Base-by-base conservation (phyloP, 208 protist species). In the Acanthamoeba sp. region DNA sequence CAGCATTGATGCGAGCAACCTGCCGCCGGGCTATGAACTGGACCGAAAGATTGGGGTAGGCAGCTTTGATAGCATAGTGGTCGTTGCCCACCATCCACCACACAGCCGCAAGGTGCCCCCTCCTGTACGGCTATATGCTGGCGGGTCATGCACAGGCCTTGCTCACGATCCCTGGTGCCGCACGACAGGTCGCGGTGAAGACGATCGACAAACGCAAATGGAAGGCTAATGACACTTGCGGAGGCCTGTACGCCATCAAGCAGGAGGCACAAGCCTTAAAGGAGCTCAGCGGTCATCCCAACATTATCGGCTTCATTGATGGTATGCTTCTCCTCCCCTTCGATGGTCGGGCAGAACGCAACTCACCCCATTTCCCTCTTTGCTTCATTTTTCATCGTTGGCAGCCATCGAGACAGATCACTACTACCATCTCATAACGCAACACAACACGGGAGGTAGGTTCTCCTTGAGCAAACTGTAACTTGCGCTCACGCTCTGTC, bases 231-330 rank as follows among this genome's bases (percentile, higher is more conserved):
- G 64, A 71, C 32, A n/a, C 3, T 1, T 40, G 29, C 14, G 64
- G 64, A 1, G 64, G 64, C 24, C 64, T 71, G 10, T 36, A 71
- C 27, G 64, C 64, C 64, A 71, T 71, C 32, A n/a, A 36, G 64
- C 64, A 71, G 64, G 76, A 84, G 76, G 76, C 76, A 9, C 36
- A 52, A 18, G 76, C 29, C 40, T 10, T 84, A 29, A 16, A 50
- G 29, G 42, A 55, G 9, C 76, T 84, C 40, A 52, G 1, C 40
- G 76, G 36, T 2, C 76, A 84, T 84, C 76, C 76, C 20, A 22
- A 84, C 76, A 84, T 84, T 38, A 84, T 84, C 45, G 42, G 45
- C 27, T 55, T 84, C 27, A 20, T 84, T 27, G 76, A 84, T 22
- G 36, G 36, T 84, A n/a, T 18, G 69, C 12, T 48, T 10, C 42